A percentile compares a stretch with the other conserved stretches of the same genome.
Evolutionary conservation across 78 protist species (phyloP).

Genomic region (Chrysochromulina parva): DNA sequence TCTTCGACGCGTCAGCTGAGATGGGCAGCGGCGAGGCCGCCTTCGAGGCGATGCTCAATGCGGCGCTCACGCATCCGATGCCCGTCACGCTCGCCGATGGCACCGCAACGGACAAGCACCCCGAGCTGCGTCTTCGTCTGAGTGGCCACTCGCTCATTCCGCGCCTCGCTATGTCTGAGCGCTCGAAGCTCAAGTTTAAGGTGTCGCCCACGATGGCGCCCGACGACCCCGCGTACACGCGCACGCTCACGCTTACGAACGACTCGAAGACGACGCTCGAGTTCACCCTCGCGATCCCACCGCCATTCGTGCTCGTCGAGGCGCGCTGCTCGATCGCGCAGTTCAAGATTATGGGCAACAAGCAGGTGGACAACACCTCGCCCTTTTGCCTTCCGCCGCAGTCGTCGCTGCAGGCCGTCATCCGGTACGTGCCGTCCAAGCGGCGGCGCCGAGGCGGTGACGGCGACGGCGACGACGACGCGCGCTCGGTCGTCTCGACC

Average conservation of each 20-base stretch:
- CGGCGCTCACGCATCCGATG: not conserved
- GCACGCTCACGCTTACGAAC: not conserved
- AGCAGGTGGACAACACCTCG: not conserved
- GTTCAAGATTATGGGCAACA: not conserved
- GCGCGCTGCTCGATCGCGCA: not conserved
- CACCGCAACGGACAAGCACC: not conserved
- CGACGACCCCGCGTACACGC: not conserved
- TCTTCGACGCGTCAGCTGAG: not conserved
- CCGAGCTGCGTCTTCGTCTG: not conserved
- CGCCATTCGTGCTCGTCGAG: not conserved
- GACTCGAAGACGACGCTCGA: not conserved
- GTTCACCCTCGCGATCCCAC: not conserved
- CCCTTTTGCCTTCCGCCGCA: not conserved
- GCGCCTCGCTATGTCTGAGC: not conserved
- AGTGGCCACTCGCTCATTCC: not conserved
- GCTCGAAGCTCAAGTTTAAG: not conserved
- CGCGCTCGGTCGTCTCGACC: not conserved
- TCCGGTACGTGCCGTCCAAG: not conserved
- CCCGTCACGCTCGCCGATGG: not conserved
- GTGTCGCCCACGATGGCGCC: not conserved
- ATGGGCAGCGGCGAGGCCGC: not conserved
- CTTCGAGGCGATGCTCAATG: not conserved
- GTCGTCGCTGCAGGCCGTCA: not conserved
- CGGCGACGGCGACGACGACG: not conserved
- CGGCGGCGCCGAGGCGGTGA: not conserved